Evolutionary conservation across 225 moss, liverwort and hornwort species (phyloP).

Genomic region (Pleurozium schreberi): DNA sequence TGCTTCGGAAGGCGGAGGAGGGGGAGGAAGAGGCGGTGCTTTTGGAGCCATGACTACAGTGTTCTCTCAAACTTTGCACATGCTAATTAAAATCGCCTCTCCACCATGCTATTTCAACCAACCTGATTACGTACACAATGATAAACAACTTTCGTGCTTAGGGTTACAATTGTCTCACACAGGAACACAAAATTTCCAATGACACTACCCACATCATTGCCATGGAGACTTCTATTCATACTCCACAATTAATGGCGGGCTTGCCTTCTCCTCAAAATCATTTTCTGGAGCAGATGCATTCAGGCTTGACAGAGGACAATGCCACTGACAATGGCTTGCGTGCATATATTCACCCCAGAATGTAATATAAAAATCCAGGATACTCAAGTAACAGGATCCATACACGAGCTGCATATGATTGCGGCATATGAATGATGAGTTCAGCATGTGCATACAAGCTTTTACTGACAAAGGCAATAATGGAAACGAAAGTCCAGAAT

Average conservation of each 20-base stretch:
- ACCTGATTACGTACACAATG: not conserved
- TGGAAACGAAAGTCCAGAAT: not conserved
- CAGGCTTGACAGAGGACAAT: not conserved
- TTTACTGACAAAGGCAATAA: not conserved
- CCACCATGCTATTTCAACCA: not conserved
- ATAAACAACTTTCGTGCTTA: not conserved
- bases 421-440: not conserved
- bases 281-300: not conserved
- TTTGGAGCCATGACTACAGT: conserved; percentile 7
- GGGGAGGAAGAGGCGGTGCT: not conserved
- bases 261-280: not conserved
- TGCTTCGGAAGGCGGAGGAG: not conserved
- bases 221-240: not conserved
- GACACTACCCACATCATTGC: not conserved
- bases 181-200: not conserved
- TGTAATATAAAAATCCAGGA: too few relatives aligned
- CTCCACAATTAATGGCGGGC: not conserved
- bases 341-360: not conserved
- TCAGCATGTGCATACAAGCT: not conserved
- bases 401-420: not conserved
- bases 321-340: not conserved
- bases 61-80: not conserved
- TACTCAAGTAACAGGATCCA: not conserved
- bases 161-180: not conserved
- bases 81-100: not conserved